Base-by-base conservation (phyloP, 305 asterid genomes). In the Withania somnifera region DNA sequence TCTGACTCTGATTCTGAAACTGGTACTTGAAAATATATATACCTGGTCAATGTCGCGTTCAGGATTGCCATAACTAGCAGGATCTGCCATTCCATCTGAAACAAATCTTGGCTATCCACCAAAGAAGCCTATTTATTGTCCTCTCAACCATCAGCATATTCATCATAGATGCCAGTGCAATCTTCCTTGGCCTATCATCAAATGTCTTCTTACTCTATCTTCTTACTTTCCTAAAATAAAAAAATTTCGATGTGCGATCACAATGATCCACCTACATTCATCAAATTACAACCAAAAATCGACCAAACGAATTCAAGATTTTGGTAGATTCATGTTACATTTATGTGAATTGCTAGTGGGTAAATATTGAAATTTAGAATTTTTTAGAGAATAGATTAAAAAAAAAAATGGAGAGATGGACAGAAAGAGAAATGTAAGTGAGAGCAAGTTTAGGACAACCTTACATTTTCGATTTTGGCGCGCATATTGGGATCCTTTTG, bases 1-100 rank as follows among this genome's bases (percentile, higher is more conserved):
- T 2, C 26, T 45, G 42, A 73, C 15, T 71, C n/a, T n/a, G n/a
- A n/a, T n/a, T n/a, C n/a, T n/a, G n/a, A n/a, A n/a, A 40, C 36
- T 45, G 3, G 13, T 63, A 1, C 47, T 32, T 0, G 34, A 0
- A 78, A 45, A 40, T n/a, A n/a, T n/a, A n/a, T 13, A 28, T 75
- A 95, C 99, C 97, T 92, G 98, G 69, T 95, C 98, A 86, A 86
- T 87, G 86, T 93, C 94, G 32, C 97, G 98, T 86, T 92, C 97
- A 88, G 90, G 88, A 89, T 89, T 89, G 90, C 86, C 95, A 92
- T 89, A 90, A 85, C 94, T 88, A 93, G 88, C 90, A 89, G 89
- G 98, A 92, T 93, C 97, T 93, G 97, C 99, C 99, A 95, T 95
- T 92, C 99, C 98, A 93, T 95, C 93, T 95, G 98, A 93, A 90